Base-by-base conservation (phyloP, 306 rosid species). In the Herpetospermum pedunculosum region DNA sequence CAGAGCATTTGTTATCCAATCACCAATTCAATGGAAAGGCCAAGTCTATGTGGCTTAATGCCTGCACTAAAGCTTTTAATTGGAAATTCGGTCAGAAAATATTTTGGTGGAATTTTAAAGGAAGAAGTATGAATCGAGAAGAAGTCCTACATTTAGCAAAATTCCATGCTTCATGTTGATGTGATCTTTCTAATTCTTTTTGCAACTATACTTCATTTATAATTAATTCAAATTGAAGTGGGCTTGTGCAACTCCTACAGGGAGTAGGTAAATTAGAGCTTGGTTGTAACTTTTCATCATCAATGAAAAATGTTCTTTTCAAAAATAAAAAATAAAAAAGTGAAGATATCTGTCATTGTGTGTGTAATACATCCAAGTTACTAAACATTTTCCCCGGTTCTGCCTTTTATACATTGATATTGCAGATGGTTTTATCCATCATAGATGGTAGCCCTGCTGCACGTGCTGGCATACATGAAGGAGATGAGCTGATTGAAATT, bases 401-500 rank as follows among this genome's bases (percentile, higher is more conserved):
- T 67, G 46, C 29, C 76, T 37, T 29, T 53, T 40, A 44, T 69
- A 40, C 43, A 34, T 64, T 76, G 62, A 78, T 46, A 75, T 74
- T 64, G 78, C 91, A 94, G 97, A 90, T 91, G 69, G 95, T 94
- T 75, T 80, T 94, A 83, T 94, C 98, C 35, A 85, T 88, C 77
- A 71, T 94, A 62, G 96, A 94, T 62, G 92, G 88, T 29, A 73
- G 98, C 83, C 98, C 98, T 7, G 98, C 97, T 80, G 90, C 94
- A 77, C 97, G 98, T 50, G 94, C 97, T 68, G 97, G 97, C 72
- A 82, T 94, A 79, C 98, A 83, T 70, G 87, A 89, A 76, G 98
- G 98, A 83, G 98, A 94, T 76, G 90, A 94, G 83, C 79, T 94
- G 84, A 85, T 94, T 37, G 97, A 94, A 83, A 94, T 94, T 76